Conservation (phyloP, 768 basidiomycete genomes). For the Leccinum broughii region DNA sequence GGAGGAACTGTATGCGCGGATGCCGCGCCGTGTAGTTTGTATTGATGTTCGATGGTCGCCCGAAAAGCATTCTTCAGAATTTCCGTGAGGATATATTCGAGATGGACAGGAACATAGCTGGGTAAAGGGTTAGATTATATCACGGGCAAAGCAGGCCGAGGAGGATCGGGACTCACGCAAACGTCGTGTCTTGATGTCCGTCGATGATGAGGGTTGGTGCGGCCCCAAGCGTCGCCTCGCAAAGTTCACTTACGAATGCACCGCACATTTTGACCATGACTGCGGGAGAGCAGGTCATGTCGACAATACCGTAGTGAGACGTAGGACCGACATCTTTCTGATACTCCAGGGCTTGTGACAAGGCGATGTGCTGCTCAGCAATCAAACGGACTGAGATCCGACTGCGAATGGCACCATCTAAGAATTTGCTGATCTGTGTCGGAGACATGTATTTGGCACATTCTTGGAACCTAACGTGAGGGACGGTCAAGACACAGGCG, state of each 20-base stretch:
- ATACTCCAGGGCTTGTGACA: conserved; percentile 65
- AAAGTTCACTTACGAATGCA: conserved; percentile 81
- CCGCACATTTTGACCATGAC: conserved; percentile 78
- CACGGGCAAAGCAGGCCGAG: conserved; percentile 4
- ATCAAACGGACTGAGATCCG: conserved; percentile 87
- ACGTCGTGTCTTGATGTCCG: conserved; percentile 67
- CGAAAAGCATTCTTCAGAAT: conserved; percentile 90
- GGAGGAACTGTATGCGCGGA: conserved; percentile 50
- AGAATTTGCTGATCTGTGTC: conserved; percentile 73
- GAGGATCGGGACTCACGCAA: conserved; percentile 59
- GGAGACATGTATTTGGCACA: conserved; percentile 81
- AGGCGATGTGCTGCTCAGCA: conserved; percentile 87
- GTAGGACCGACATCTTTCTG: conserved; percentile 31
- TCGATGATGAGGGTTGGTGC: conserved; percentile 69
- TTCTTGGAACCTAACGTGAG: conserved; percentile 71
- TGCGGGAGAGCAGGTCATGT: conserved; percentile 68
- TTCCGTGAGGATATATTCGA: conserved; percentile 91
- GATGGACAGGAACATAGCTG: conserved; percentile 86
- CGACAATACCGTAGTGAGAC: conserved; percentile 68
- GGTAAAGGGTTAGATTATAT: conserved; percentile 3
- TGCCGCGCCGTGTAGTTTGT: conserved; percentile 39
- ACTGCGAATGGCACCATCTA: conserved; percentile 82
- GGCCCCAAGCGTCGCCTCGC: conserved; percentile 79
- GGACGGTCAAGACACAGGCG: not conserved
- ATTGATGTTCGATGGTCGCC: conserved; percentile 79